phyloP scores from a whole-genome alignment of 208 protist genomes.

The Phytomonas sp. region DNA sequence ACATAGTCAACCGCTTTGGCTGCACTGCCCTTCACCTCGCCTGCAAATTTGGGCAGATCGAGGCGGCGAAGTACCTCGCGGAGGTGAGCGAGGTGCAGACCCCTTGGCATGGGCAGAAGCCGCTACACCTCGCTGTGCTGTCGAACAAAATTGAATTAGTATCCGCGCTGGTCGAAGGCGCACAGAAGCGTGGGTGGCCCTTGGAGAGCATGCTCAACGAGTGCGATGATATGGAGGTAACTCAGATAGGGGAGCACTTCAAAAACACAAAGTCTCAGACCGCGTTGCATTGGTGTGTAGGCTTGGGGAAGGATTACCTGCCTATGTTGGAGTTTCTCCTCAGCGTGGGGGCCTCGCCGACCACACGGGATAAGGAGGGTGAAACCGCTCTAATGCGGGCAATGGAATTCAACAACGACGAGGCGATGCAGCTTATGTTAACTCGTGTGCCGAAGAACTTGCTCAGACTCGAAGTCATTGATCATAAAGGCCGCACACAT shows the following conservation, averaged over 20 bases:
- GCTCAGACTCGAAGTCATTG: constrained; percentile 51
- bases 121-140: constrained; percentile 74
- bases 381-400: constrained; percentile 79
- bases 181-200: constrained; percentile 38
- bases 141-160: constrained; percentile 59
- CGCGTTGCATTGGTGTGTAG: constrained; percentile 78
- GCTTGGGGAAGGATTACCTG: constrained; percentile 51
- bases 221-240: constrained; percentile 61
- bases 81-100: constrained; percentile 42
- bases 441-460: constrained; percentile 17
- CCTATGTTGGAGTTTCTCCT: constrained; percentile 68
- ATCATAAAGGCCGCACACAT: constrained; percentile 47
- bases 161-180: constrained; percentile 42
- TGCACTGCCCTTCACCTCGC: constrained; percentile 84
- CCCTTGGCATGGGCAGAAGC: constrained; percentile 76
- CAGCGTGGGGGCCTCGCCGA: constrained; percentile 50
- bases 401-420: constrained; percentile 52
- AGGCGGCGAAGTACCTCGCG: constrained; percentile 57
- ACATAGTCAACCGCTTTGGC: constrained; percentile 77
- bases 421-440: constrained; percentile 54
- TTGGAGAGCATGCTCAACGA: constrained; percentile 69
- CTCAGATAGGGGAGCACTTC: constrained; percentile 40
- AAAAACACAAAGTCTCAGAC: constrained; percentile 56
- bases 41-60: constrained; percentile 73
- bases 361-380: constrained; percentile 61